A percentile compares a stretch with the other conserved stretches of the same genome.
phyloP scores from a whole-genome alignment of 75 land plant species.

The Picea glauca region DNA sequence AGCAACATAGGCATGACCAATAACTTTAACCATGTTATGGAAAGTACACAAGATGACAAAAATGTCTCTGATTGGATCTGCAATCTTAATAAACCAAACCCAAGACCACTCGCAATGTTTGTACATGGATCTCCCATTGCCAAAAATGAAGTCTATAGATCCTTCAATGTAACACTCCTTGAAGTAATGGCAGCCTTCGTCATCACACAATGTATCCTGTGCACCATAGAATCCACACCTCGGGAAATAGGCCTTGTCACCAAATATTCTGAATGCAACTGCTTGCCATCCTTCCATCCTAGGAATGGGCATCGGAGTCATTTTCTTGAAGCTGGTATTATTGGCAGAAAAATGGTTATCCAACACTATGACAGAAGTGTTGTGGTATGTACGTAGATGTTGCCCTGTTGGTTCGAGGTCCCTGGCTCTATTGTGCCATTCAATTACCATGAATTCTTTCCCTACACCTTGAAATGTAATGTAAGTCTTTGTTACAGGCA shows the following conservation, averaged over 20 bases:
- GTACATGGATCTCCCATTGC: slow-evolving; percentile 49
- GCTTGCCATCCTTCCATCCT: slow-evolving; percentile 69
- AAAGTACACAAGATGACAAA: too few species aligned
- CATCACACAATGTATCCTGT: slow-evolving; percentile 85
- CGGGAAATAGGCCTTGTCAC: slow-evolving; percentile 74
- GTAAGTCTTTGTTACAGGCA: slow-evolving; percentile 12
- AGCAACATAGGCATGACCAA: too few species aligned
- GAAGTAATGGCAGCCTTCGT: slow-evolving; percentile 75
- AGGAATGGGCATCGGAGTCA: slow-evolving; percentile 18
- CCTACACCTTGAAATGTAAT: slow-evolving; percentile 85
- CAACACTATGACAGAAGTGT: slow-evolving; percentile 75
- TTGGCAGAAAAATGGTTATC: slow-evolving; percentile 69
- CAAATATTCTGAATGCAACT: slow-evolving; percentile 64
- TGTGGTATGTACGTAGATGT: slow-evolving; percentile 69
- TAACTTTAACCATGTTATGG: too few species aligned
- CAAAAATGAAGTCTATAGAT: slow-evolving; percentile 83
- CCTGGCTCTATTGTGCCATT: slow-evolving; percentile 68
- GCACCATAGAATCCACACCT: slow-evolving; percentile 52
- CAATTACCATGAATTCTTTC: slow-evolving; percentile 52
- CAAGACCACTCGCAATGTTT: too few species aligned
- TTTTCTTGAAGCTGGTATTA: slow-evolving; percentile 67
- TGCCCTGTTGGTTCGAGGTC: slow-evolving; percentile 67
- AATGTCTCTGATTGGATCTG: too few species aligned
- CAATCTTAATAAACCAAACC: too few species aligned
- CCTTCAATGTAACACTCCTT: slow-evolving; percentile 68